Evolutionary conservation across 352 stramenopile genomes (phyloP).

Genomic region (Pythium insidiosum): DNA sequence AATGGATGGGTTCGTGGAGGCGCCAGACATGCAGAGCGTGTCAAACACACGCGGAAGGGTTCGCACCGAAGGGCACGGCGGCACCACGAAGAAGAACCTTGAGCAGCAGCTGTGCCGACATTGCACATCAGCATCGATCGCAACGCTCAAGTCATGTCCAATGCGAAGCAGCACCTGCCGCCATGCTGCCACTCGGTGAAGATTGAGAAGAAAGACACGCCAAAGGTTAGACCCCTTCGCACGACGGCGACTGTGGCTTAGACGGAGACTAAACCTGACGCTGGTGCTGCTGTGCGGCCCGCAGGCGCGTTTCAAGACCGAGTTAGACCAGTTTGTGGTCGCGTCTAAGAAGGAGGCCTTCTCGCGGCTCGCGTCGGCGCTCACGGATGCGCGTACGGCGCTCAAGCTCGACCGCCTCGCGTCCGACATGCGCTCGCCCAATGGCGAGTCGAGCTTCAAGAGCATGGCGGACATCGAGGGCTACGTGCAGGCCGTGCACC

Average conservation of each 20-base stretch:
- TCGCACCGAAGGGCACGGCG: no score
- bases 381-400: conserved; percentile 26
- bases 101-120: no score
- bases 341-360: conserved; percentile 21
- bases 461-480: conserved; percentile 21
- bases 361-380: conserved; percentile 25
- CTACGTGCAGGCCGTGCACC: conserved; percentile 22
- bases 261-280: no score
- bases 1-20: no score
- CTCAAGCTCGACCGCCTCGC: conserved; percentile 14
- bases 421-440: not conserved
- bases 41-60: no score
- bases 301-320: conserved; percentile 39
- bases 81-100: no score
- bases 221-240: not conserved
- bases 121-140: no score
- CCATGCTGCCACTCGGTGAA: conserved; percentile 46
- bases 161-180: conserved; percentile 32
- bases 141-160: no score
- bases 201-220: conserved; percentile 21
- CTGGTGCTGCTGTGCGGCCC: no score
- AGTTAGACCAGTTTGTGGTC: conserved; percentile 29
- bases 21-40: no score
- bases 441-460: conserved; percentile 10
- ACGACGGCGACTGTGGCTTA: not conserved